Base-by-base conservation (phyloP, 2,329 filamentous ascomycete genomes). In the Davidsoniella virescens region DNA sequence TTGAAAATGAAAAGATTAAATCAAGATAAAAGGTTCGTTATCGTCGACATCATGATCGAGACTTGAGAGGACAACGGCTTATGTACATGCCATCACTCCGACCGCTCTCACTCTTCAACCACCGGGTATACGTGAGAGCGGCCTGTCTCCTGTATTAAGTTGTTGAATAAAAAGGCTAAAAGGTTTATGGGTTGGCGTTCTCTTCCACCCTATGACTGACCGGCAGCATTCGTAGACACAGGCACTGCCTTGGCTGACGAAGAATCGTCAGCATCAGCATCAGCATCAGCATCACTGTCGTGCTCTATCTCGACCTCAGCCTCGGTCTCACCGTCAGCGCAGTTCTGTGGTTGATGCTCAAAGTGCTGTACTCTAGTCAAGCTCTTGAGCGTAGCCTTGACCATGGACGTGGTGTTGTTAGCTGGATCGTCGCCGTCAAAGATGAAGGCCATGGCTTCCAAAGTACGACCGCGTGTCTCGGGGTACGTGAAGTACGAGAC, bases 401-500 rank as follows among this genome's bases (percentile, higher is more conserved):
- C 43, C 12, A 29, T 25, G 16, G 36, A 17, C 4, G 36, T 33
- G 12, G 25, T 29, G 8, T 45, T 29, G n/a, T 45, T 33, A 4
- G 37, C 17, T 7, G 47, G 37, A n/a, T 50, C 42, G 6, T 52
- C 47, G 2, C 51, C 51, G 17, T 52, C 51, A 36, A 52, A 52
- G 29, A 49, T 39, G 42, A 55, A 55, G 2, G 56, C 54, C 41
- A 57, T 53, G 33, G 55, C 55, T 47, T 58, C 57, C 2, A 58
- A 52, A 4, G 57, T 56, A 14, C 55, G 53, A 8, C 54, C 86
- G 54, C 82, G 82, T 0, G 86, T 93, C 65, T 93, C 86, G 8
- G 86, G 85, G 62, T 90, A 93, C 55, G 88, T 72, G 64, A 87
- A 84, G 65, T 80, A 92, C 47, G 92, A 82, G 77, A 64, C 56